These are phyloP conservation scores for Alliaria petiolata DNA, from an alignment of 345 rosid genomes.

Conservation along the genomic window DNA sequence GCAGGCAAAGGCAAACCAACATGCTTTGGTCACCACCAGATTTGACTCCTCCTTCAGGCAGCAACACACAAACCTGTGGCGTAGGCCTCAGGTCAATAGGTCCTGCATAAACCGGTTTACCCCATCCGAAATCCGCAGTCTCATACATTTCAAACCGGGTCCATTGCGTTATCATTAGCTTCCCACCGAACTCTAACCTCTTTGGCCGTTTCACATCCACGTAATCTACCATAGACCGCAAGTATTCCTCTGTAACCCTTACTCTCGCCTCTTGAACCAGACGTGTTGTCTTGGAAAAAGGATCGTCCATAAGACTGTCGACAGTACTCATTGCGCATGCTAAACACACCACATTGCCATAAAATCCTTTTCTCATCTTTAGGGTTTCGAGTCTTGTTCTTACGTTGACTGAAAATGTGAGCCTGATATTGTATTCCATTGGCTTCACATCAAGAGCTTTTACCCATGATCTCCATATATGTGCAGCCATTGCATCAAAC, in stretches of 20 bases:
- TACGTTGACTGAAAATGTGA: slow-evolving; percentile 83
- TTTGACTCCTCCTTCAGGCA: slow-evolving; percentile 61
- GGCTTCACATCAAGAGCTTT: slow-evolving; percentile 80
- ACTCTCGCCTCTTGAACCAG: slow-evolving; percentile 65
- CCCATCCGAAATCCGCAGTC: slow-evolving; percentile 91
- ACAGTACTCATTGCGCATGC: slow-evolving; percentile 74
- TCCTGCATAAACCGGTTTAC: slow-evolving; percentile 76
- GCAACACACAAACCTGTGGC: slow-evolving; percentile 83
- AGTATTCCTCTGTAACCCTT: slow-evolving; percentile 64
- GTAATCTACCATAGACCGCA: slow-evolving; percentile 64
- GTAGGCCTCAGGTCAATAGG: slow-evolving; percentile 88
- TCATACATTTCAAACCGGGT: slow-evolving; percentile 78
- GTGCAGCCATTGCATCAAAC: slow-evolving; percentile 90
- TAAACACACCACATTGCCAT: slow-evolving; percentile 78
- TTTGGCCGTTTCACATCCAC: slow-evolving; percentile 65
- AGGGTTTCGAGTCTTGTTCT: slow-evolving; percentile 58
- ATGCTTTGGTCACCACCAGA: slow-evolving; percentile 45
- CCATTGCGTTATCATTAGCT: slow-evolving; percentile 89
- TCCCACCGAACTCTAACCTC: slow-evolving; percentile 85
- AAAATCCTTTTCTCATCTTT: slow-evolving; percentile 60
- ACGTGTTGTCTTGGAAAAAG: slow-evolving; percentile 44
- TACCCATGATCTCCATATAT: slow-evolving; percentile 93
- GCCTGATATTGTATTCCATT: slow-evolving; percentile 58
- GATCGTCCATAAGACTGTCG: slow-evolving; percentile 45
- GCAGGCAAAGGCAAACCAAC: slow-evolving; percentile 81